These are phyloP conservation scores for Lactuca saligna DNA, from an alignment of 129 eudicot genomes.

Conservation along the genomic window DNA sequence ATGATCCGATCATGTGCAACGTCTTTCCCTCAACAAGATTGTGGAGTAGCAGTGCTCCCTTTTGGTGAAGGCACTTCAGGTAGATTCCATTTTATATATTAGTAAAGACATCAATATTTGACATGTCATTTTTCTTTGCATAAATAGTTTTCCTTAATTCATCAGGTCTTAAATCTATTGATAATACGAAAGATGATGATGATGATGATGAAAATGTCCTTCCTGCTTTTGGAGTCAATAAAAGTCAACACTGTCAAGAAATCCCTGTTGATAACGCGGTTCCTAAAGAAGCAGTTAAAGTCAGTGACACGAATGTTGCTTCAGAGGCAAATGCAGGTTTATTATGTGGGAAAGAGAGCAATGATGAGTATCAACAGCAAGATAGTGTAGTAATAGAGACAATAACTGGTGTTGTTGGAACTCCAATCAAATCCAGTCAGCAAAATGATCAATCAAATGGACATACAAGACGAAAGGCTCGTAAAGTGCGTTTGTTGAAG, in stretches of 20 bases:
- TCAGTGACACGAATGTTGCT: constrained; percentile 13
- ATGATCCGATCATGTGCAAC: constrained; percentile 23
- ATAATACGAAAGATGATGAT: constrained; percentile 13
- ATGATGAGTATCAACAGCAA: constrained; percentile 12
- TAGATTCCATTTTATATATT: constrained; percentile 10
- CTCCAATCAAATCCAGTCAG: constrained; percentile 12
- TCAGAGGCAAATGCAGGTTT: constrained; percentile 1
- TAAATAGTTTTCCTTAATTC: not conserved
- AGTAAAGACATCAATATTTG: not conserved
- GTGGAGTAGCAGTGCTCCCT: constrained; percentile 19
- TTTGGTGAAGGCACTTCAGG: constrained; percentile 39
- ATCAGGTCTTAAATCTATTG: constrained; percentile 23
- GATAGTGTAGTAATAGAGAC: constrained; percentile 17
- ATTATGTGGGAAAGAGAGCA: constrained; percentile 13
- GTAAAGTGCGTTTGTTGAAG: constrained; percentile 60
- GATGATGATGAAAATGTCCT: constrained; percentile 14
- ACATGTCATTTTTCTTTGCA: not conserved
- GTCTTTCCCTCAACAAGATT: constrained; percentile 4
- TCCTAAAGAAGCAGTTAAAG: constrained; percentile 10
- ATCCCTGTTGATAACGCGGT: constrained; percentile 1
- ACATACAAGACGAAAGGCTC: constrained; percentile 42
- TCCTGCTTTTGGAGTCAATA: constrained; percentile 6
- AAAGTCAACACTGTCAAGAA: constrained; percentile 14
- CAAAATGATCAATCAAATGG: constrained; percentile 38
- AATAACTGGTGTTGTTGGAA: constrained; percentile 7